These are phyloP conservation scores for Rhododendron simsii DNA, from an alignment of 148 eudicot species.

Conservation along the genomic window DNA sequence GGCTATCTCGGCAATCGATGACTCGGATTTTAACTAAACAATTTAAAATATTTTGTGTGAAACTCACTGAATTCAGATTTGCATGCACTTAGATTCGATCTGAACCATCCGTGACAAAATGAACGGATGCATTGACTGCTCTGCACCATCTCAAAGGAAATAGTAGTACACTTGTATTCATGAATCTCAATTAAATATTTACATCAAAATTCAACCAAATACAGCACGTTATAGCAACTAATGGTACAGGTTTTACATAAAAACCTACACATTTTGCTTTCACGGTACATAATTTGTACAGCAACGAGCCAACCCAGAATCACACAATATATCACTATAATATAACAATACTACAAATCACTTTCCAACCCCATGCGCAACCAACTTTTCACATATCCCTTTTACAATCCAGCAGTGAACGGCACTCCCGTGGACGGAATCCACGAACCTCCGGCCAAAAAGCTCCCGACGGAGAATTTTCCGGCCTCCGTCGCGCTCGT, in stretches of 20 bases:
- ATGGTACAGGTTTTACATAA: no score
- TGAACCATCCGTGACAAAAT: no score
- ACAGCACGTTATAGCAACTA: background rate
- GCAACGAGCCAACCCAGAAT: background rate
- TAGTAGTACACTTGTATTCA: no score
- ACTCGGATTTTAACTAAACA: no score
- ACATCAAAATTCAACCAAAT: background rate
- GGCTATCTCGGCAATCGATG: no score
- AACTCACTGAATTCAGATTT: no score
- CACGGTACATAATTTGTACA: background rate
- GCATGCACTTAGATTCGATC: no score
- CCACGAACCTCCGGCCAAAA: slow-evolving; percentile 50
- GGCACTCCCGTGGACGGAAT: slow-evolving; percentile 47
- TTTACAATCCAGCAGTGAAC: slow-evolving; percentile 35
- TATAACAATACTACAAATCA: background rate
- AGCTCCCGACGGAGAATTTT: slow-evolving; percentile 39
- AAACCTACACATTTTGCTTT: background rate
- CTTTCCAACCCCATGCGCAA: background rate
- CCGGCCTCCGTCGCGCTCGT: slow-evolving; percentile 31
- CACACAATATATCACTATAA: background rate
- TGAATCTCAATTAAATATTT: no score
- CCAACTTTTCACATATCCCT: background rate
- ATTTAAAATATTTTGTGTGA: no score
- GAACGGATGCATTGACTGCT: no score
- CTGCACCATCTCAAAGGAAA: no score